Percentiles rank a stretch among this genome's conserved stretches.
Evolutionary conservation across 139 green algal species (phyloP).

Genomic region (Coelastrella sp.): DNA sequence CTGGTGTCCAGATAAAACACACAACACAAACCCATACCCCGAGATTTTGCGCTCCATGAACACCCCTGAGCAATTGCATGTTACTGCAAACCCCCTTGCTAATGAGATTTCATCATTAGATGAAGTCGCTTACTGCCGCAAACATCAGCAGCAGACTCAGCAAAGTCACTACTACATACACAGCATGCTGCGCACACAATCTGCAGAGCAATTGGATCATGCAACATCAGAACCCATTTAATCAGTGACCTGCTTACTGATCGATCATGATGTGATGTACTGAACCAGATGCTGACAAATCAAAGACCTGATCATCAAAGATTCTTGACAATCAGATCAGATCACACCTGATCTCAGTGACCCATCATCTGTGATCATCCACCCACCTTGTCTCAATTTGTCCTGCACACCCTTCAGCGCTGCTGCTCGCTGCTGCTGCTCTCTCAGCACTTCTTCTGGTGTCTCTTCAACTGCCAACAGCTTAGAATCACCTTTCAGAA

Average conservation of each 20-base stretch:
- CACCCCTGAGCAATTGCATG: background rate
- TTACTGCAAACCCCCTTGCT: too few relatives aligned
- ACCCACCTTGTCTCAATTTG: conserved; percentile 16
- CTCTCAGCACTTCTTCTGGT: conserved; percentile 19
- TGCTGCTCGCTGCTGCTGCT: conserved; percentile 11
- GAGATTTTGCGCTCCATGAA: background rate
- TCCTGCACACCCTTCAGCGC: conserved; percentile 11
- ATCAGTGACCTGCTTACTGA: too few relatives aligned
- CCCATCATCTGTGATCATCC: background rate
- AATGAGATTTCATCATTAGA: too few relatives aligned
- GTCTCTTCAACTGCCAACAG: conserved; percentile 38
- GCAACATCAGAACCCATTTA: too few relatives aligned
- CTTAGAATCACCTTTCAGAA: conserved; percentile 58
- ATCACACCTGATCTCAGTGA: background rate
- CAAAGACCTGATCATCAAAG: background rate
- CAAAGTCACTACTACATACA: too few relatives aligned
- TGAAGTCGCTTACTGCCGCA: too few relatives aligned
- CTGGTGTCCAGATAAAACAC: background rate
- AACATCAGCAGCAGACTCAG: too few relatives aligned
- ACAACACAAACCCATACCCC: background rate
- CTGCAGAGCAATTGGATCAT: too few relatives aligned
- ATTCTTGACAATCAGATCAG: background rate
- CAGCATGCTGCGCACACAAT: too few relatives aligned
- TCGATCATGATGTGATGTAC: too few relatives aligned
- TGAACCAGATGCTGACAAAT: too few relatives aligned